Evolutionary conservation across 2,329 filamentous ascomycete genomes (phyloP).

Genomic region (Paracorniculantispora psalliotae): DNA sequence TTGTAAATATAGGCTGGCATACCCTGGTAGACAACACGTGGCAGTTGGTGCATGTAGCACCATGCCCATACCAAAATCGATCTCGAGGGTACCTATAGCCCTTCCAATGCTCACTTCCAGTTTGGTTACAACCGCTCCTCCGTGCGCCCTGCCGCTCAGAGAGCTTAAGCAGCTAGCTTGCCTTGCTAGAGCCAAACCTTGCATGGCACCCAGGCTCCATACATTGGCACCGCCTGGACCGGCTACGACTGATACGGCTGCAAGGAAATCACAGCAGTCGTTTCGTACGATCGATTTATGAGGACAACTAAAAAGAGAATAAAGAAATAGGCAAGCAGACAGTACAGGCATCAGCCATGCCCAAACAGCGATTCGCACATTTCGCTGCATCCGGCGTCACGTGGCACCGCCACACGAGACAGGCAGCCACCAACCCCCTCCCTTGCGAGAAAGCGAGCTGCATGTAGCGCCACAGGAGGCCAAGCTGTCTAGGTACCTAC

Average conservation of each 20-base stretch:
- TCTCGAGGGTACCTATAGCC: no score
- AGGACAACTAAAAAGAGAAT: background rate
- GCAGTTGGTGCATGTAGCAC: background rate
- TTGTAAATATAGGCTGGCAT: background rate
- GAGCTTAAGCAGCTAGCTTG: background rate
- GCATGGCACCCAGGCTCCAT: background rate
- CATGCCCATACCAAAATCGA: no score
- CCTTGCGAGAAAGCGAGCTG: no score
- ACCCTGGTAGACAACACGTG: background rate
- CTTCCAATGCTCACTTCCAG: background rate
- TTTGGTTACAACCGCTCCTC: background rate
- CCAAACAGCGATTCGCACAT: background rate
- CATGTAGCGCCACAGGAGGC: background rate
- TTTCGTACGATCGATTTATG: no score
- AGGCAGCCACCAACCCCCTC: slow-evolving; percentile 1
- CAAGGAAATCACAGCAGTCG: background rate
- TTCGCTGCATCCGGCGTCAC: slow-evolving; percentile 6
- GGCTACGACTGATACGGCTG: background rate
- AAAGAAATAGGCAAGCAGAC: background rate
- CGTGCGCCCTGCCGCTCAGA: background rate
- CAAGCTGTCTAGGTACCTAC: background rate
- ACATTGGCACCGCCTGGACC: no score
- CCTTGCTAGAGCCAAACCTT: background rate
- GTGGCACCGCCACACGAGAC: slow-evolving; percentile 7
- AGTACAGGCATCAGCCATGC: background rate